Base-by-base conservation (phyloP, 1,139 yeast genomes). In the Saccharomyces hybrid region DNA sequence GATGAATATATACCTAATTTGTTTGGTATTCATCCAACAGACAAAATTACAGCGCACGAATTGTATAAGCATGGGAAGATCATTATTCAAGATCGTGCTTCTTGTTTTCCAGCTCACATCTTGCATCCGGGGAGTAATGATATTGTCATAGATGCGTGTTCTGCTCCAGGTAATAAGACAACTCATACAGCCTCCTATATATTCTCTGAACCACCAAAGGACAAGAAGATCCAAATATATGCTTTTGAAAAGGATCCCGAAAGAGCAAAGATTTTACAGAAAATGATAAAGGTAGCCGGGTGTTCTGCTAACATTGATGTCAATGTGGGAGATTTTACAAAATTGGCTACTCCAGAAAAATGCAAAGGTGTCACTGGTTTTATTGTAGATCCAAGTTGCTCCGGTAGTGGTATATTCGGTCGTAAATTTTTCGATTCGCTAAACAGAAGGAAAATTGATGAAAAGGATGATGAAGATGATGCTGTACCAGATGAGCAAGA, bases 81-180 rank as follows among this genome's bases (percentile, higher is more conserved):
- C 20, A 90, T 95, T 55, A 88, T 93, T 56, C 99, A 93, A 71
- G 99, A 93, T 67, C 76, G 99, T 50, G 97, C 98, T 0, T 90
- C 97, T 2, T 93, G 99, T 69, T 89, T 93, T 65, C 99, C 99
- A 0, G 96, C 96, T 0, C 84, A 83, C 56, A 90, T 95, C 26
- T 72, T 93, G 52, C 76, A 80, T 58, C 85, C 90, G 0, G 58
- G 66, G 0, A 75, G 79, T 13, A 78, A 78, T 4, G 81, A 77
- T 55, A 72, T 76, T 50, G 81, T 90, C 6, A 87, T 93, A 47
- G 99, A 93, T 71, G 88, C 97, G 0, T 91, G 98, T 72, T 90
- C 99, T 2, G 99, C 99, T 0, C 99, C 99, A 1, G 99, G 99
- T 5, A 93, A 93, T 71, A 95, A 93, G 69, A 93, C 99, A 0